Base-by-base conservation (phyloP, 495 filamentous ascomycete species). In the Neurospora sp. region DNA sequence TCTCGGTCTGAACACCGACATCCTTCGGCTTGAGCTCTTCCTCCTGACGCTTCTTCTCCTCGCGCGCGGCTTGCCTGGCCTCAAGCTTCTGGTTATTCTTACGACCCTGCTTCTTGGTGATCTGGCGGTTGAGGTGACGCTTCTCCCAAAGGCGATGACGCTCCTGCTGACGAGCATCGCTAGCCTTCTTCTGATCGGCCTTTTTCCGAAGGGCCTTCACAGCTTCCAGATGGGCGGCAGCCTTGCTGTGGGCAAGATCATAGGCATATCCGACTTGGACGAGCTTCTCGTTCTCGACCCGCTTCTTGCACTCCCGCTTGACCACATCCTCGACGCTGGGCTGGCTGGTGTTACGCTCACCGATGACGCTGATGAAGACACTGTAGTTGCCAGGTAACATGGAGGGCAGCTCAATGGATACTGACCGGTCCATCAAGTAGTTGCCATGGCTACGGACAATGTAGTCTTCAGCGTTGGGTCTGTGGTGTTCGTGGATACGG, bases 221-320 rank as follows among this genome's bases (percentile, higher is more conserved):
- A 72, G 76, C 91, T 84, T 76, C 89, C 20, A 93, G 84, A 37
- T 92, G 87, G 4, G 82, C 82, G 4, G 84, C 82, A 18, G 90
- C 93, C 80, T 94, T 95, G 71, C 91, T 93, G 78, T 97, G 92
- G 1, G 94, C 93, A n/a, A 97, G 83, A 79, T 97, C 94, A 73
- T 97, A 97, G 3, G 91, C 91, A 40, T 91, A 88, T 14, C 94
- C 94, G 3, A 96, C 90, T 75, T 93, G 91, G 8, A 94, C 89
- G 3, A 98, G 85, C 81, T 98, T 98, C 74, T 94, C 93, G 72
- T 86, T 86, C 78, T 86, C 83, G 68, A 91, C 88, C 39, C 89
- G 86, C 9, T 81, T 83, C 53, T 87, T 84, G 72, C 91, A 92
- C 73, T 90, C 88, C 27, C 87, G 83, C 75, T 89, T 89, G 18